Evolutionary conservation across 129 eudicot species (phyloP).

Genomic region (Centrapalus pauciflorus): DNA sequence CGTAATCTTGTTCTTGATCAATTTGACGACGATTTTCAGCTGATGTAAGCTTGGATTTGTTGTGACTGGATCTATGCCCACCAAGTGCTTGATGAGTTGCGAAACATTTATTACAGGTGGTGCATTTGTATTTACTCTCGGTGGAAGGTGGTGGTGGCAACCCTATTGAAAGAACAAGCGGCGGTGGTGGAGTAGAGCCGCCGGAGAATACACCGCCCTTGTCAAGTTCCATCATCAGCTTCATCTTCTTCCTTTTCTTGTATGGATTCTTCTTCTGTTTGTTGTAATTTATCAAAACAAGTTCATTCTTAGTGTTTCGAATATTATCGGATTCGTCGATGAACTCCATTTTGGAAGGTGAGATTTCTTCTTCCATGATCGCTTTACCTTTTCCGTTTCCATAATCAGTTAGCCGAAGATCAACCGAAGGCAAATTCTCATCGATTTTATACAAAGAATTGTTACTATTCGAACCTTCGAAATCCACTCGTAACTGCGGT

Average conservation of each 20-base stretch:
- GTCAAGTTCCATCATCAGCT: conserved; percentile 38
- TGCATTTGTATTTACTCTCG: conserved; percentile 46
- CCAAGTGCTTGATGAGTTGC: conserved; percentile 59
- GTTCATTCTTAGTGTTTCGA: neutral
- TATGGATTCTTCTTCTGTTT: neutral
- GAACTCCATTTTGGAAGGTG: neutral
- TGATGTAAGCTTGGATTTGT: conserved; percentile 32
- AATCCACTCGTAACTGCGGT: neutral
- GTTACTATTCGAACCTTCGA: conserved; percentile 31
- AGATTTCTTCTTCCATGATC: neutral
- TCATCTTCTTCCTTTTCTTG: conserved; percentile 39
- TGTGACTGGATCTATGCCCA: conserved; percentile 61
- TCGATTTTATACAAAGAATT: conserved; percentile 8
- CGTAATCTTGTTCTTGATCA: neutral
- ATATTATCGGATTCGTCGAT: conserved; percentile 10
- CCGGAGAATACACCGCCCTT: neutral
- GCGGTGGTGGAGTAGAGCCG: neutral
- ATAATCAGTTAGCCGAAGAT: neutral
- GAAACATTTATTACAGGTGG: conserved; percentile 46
- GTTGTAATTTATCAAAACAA: neutral
- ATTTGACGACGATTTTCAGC: conserved; percentile 5
- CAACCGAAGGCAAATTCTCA: neutral
- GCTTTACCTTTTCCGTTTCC: conserved; percentile 4
- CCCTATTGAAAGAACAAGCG: neutral
- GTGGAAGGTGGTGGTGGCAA: neutral